Conservation (phyloP, 2,329 filamentous ascomycete species). For the Hawksworthiomyces lignivorus region DNA sequence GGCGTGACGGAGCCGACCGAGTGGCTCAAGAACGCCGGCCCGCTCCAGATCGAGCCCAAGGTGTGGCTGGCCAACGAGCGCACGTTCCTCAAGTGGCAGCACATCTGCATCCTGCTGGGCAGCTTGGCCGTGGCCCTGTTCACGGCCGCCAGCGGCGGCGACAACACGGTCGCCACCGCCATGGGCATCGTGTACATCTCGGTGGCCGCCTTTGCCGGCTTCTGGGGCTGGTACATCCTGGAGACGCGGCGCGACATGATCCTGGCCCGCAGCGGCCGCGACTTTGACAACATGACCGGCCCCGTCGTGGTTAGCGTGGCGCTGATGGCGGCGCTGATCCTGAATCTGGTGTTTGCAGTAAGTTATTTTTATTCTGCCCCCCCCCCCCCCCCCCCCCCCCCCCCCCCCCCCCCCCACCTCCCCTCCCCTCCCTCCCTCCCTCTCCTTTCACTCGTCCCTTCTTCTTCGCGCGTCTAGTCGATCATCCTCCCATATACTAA, state of each 20-base stretch:
- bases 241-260: conserved; percentile 72
- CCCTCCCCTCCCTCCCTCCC: background rate
- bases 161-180: conserved; percentile 65
- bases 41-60: conserved; percentile 90
- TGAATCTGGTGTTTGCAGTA: conserved; percentile 89
- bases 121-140: conserved; percentile 77
- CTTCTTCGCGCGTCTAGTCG: too few relatives aligned
- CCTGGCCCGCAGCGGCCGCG: conserved; percentile 73
- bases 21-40: conserved; percentile 93
- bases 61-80: conserved; percentile 98
- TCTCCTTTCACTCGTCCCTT: background rate
- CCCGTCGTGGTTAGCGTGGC: conserved; percentile 77
- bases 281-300: conserved; percentile 84
- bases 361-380: conserved; percentile 19
- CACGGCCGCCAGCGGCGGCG: conserved; percentile 63
- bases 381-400: too few relatives aligned
- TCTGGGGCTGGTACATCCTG: conserved; percentile 84
- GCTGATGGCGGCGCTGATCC: conserved; percentile 65
- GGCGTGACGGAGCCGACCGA: conserved; percentile 78
- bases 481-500: too few relatives aligned
- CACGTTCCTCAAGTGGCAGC: conserved; percentile 98
- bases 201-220: conserved; percentile 74
- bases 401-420: background rate
- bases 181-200: conserved; percentile 78
- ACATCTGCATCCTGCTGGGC: conserved; percentile 82